phyloP scores from a whole-genome alignment of 2,329 filamentous ascomycete genomes.

The Aspergillus sergii region DNA sequence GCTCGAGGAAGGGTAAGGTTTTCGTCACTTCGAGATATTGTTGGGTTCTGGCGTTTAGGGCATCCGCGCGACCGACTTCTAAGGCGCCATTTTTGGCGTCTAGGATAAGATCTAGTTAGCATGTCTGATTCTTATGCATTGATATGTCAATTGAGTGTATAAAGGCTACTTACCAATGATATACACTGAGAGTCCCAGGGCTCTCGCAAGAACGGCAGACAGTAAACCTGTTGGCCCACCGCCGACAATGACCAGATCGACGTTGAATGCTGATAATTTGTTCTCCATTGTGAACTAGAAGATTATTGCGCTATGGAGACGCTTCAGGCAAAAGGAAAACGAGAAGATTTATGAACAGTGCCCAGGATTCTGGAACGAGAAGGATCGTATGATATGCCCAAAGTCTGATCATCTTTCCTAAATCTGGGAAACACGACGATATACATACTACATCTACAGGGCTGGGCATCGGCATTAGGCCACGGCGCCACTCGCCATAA shows the following conservation, averaged over 20 bases:
- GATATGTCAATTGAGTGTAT: not conserved
- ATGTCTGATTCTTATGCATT: not conserved
- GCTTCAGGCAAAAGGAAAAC: not conserved
- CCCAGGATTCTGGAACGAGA: not conserved
- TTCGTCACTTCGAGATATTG: slow-evolving; percentile 5
- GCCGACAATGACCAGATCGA: slow-evolving; percentile 1
- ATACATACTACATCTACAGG: not conserved
- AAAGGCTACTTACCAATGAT: not conserved
- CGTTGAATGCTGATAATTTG: not conserved
- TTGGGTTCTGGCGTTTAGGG: slow-evolving; percentile 6
- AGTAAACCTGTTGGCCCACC: slow-evolving; percentile 5
- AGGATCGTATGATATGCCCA: not conserved
- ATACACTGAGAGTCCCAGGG: not conserved
- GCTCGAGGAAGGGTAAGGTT: not conserved
- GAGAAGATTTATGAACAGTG: not conserved
- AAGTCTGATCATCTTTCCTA: not conserved
- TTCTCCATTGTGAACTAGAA: not conserved
- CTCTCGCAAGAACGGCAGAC: slow-evolving; percentile 1
- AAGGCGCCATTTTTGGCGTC: slow-evolving; percentile 5
- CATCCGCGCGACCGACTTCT: slow-evolving; percentile 4
- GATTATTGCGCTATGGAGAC: not conserved
- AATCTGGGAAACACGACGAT: not conserved
- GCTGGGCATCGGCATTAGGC: not conserved
- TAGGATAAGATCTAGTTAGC: not conserved
- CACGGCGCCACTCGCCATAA: too few species aligned